A percentile compares a stretch with the other conserved stretches of the same genome.
Conservation (phyloP, 768 basidiomycete species). For the Tephrocybe sp. region DNA sequence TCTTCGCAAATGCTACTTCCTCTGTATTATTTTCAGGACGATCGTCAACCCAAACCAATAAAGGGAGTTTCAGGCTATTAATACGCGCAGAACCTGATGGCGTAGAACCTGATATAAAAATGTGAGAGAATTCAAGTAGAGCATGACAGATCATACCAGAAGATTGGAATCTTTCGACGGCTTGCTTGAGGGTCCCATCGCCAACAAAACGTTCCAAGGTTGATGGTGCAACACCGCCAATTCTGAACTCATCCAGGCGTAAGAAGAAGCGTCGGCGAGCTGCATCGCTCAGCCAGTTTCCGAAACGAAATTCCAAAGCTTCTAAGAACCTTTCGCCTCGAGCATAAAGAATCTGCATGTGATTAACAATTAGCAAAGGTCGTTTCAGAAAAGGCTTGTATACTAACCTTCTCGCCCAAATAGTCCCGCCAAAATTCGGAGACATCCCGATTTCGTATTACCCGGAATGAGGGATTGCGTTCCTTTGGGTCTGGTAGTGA, state of each 20-base stretch:
- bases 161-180: constrained; percentile 18
- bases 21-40: constrained; percentile 14
- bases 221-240: constrained; percentile 20
- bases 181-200: constrained; percentile 17
- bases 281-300: constrained; percentile 16
- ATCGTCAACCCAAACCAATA: constrained; percentile 28
- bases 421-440: constrained; percentile 24
- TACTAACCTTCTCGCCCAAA: constrained; percentile 23
- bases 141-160: constrained; percentile 5
- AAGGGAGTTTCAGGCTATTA: constrained; percentile 14
- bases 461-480: neutral
- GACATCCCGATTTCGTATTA: constrained; percentile 10
- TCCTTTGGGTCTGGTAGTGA: neutral
- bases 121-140: neutral
- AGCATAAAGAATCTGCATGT: constrained; percentile 15
- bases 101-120: neutral
- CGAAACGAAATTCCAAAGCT: constrained; percentile 19
- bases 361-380: neutral
- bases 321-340: constrained; percentile 20
- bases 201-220: constrained; percentile 23
- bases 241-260: constrained; percentile 23
- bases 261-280: constrained; percentile 20
- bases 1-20: constrained; percentile 17
- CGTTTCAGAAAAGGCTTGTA: neutral
- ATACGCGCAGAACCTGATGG: neutral